Conservation (phyloP, 768 basidiomycete species). For the Boletellus ananas region DNA sequence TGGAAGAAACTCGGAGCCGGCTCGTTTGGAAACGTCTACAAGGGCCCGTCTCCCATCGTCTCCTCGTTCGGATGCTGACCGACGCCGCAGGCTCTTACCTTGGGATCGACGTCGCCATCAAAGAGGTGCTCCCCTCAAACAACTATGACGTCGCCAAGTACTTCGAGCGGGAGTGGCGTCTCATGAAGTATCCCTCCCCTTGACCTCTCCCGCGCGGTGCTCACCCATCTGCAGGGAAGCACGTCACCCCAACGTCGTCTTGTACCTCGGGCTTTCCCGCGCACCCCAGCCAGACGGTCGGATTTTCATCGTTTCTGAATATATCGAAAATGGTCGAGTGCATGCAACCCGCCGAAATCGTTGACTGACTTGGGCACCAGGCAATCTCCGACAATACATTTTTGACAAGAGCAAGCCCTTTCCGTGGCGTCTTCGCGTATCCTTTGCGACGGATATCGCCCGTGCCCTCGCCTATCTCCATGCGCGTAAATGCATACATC, state of each 20-base stretch:
- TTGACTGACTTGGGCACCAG: conserved; percentile 14
- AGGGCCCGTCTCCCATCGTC: conserved; percentile 36
- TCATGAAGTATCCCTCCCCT: conserved; percentile 67
- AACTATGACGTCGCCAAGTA: conserved; percentile 97
- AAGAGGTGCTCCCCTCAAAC: conserved; percentile 88
- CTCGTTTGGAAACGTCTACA: conserved; percentile 91
- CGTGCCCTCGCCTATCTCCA: conserved; percentile 97
- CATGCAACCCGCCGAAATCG: background rate
- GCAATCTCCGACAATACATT: conserved; percentile 87
- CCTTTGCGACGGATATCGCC: conserved; percentile 92
- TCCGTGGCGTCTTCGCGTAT: conserved; percentile 90
- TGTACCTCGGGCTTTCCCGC: conserved; percentile 86
- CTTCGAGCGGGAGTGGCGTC: conserved; percentile 96
- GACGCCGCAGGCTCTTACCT: conserved; percentile 71
- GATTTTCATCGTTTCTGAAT: conserved; percentile 95
- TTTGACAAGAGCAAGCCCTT: conserved; percentile 79
- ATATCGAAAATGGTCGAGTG: conserved; percentile 71
- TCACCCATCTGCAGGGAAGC: conserved; percentile 50
- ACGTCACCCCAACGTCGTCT: conserved; percentile 88
- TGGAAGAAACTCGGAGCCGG: conserved; percentile 93
- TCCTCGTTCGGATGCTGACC: conserved; percentile 2
- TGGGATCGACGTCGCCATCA: conserved; percentile 94
- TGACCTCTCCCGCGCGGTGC: background rate
- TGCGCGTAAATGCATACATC: conserved; percentile 84
- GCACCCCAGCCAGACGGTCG: conserved; percentile 75